Evolutionary conservation across 108 stramenopile genomes (phyloP).

Genomic region (Skeletonema grethae): DNA sequence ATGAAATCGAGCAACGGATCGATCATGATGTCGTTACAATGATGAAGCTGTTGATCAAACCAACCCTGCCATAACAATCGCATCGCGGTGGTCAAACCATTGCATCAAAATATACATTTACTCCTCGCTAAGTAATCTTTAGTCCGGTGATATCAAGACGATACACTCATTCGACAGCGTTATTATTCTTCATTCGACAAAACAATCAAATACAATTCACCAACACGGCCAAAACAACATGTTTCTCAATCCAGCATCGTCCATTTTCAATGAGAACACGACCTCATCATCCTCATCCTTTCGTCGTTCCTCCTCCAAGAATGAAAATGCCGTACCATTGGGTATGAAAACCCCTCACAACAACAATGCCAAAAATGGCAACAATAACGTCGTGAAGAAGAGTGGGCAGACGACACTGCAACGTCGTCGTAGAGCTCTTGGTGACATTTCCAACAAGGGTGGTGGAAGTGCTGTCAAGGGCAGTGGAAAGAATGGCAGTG

Average conservation of each 20-base stretch:
- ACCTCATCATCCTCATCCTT: neutral
- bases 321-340: conserved; percentile 24
- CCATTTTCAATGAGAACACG: neutral
- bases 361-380: conserved; percentile 18
- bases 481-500: conserved; percentile 1
- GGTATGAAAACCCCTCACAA: conserved; percentile 29
- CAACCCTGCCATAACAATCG: no score
- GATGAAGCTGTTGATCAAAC: no score
- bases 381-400: conserved; percentile 10
- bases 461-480: conserved; percentile 7
- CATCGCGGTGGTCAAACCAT: neutral
- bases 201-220: neutral
- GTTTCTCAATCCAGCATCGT: conserved; percentile 37
- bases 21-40: neutral
- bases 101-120: neutral
- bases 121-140: neutral
- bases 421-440: conserved; percentile 45
- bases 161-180: no score
- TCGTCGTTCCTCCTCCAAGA: conserved; percentile 14
- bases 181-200: neutral
- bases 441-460: conserved; percentile 43
- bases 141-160: neutral
- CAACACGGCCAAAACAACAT: conserved; percentile 5
- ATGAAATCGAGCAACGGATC: neutral
- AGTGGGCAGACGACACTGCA: conserved; percentile 11